These are phyloP conservation scores for Gleditsia sinensis DNA, from an alignment of 306 rosid species.

Conservation along the genomic window DNA sequence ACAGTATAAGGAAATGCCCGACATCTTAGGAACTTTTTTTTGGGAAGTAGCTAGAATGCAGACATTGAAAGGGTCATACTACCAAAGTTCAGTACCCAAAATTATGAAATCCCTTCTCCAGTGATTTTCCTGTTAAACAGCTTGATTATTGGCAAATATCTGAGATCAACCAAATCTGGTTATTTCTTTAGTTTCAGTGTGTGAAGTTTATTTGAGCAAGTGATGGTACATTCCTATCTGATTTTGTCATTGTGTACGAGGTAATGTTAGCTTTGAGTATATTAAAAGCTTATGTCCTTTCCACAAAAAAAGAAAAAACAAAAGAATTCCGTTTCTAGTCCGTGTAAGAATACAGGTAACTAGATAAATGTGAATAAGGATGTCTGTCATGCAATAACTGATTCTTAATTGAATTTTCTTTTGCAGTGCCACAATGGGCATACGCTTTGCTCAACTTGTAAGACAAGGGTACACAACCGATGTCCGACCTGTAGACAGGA, in stretches of 20 bases:
- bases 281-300: not conserved
- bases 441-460: conserved; percentile 71
- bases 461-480: conserved; percentile 65
- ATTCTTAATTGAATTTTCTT: not conserved
- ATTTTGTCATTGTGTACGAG: conserved; percentile 3
- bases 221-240: conserved; percentile 4
- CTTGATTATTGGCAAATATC: not conserved
- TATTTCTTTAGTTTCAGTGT: not conserved
- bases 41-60: not conserved
- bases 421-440: conserved; percentile 75
- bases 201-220: not conserved
- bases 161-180: not conserved
- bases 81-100: not conserved
- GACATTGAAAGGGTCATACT: not conserved
- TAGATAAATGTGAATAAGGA: not conserved
- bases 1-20: not conserved
- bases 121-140: not conserved
- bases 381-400: conserved; percentile 18
- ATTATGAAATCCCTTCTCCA: not conserved
- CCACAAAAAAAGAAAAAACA: too few relatives aligned
- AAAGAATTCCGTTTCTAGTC: not conserved
- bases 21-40: not conserved
- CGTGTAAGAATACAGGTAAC: not conserved
- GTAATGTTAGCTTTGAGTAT: not conserved
- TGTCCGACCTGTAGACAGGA: conserved; percentile 72